These are phyloP conservation scores for Aplosporella prunicola DNA, from an alignment of 2,329 filamentous ascomycete species.

Conservation along the genomic window DNA sequence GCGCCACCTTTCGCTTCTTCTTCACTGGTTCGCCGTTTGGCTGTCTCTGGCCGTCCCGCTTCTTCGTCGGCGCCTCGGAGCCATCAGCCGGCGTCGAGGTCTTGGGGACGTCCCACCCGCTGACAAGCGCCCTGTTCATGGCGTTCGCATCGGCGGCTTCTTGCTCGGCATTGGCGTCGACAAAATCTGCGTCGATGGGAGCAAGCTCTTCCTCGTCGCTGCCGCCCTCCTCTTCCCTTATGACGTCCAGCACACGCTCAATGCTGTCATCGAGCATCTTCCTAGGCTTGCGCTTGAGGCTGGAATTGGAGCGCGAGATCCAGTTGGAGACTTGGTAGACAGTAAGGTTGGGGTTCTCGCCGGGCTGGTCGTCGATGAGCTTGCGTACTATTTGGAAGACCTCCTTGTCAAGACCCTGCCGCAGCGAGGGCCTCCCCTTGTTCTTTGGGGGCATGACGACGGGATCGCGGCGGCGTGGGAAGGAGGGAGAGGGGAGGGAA, in stretches of 20 bases:
- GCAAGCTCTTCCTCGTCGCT: conserved; percentile 46
- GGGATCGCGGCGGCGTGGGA: no score
- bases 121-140: conserved; percentile 57
- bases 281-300: conserved; percentile 72
- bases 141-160: conserved; percentile 20
- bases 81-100: neutral
- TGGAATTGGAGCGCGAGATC: conserved; percentile 80
- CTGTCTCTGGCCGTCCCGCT: conserved; percentile 29
- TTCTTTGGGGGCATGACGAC: conserved; percentile 10
- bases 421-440: conserved; percentile 22
- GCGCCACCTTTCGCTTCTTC: conserved; percentile 51
- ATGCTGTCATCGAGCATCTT: conserved; percentile 75
- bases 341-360: conserved; percentile 41
- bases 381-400: conserved; percentile 73
- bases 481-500: no score
- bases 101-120: conserved; percentile 39
- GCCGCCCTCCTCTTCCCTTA: conserved; percentile 54
- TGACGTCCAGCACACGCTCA: conserved; percentile 65
- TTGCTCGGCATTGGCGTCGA: conserved; percentile 17
- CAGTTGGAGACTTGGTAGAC: conserved; percentile 61
- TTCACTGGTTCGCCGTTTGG: conserved; percentile 55
- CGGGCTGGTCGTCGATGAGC: conserved; percentile 56
- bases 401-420: conserved; percentile 36
- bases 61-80: conserved; percentile 1
- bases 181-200: conserved; percentile 34